Base-by-base conservation (phyloP, 2,329 filamentous ascomycete species). In the Colletotrichum sp. region DNA sequence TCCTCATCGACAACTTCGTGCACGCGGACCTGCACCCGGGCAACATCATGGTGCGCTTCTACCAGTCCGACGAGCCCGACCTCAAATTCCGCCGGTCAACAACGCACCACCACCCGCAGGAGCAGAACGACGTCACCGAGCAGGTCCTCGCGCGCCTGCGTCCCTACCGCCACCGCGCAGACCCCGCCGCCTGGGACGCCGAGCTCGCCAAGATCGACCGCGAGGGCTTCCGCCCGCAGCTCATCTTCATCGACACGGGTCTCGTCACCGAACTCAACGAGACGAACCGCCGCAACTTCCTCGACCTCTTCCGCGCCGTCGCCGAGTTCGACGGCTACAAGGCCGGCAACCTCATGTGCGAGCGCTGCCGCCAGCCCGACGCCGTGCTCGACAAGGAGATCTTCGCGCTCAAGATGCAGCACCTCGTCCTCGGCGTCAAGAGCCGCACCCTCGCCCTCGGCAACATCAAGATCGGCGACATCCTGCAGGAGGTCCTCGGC, bases 1-100 rank as follows among this genome's bases (percentile, higher is more conserved):
- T 99, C 18, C 90, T 99, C 15, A 93, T 99, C 52, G 97, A 99
- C 84, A 99, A 99, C 84, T 99, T 99, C 84, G 93, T 98, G 30
- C 97, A 99, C 82, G 96, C 97, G 7, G 97, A 99, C 83, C 87
- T 99, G 34, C 97, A 99, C 83, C 97, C 97, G 0, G 97, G 97
- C 30, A 99, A 99, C 84, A 99, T 99, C 86, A 99, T 99, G 96
- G 96, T 99, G 63, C 95, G 98, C 78, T 99, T 99, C 87, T 98
- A 99, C 85, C 93, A 96, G 81, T 93, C 96, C 0, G 92, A 93
- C 16, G 90, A 93, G 77, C 91, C 96, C 0, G 91, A 94, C 65
- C 87, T 98, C 1, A 76, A 67, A n/a, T 65, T 73, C 67, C 15
- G 79, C 81, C 80, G 79, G 34, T 79, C 80, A 74, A 64, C 80